Conservation (phyloP, 2,329 filamentous ascomycete genomes). For the Xylaria sp. region DNA sequence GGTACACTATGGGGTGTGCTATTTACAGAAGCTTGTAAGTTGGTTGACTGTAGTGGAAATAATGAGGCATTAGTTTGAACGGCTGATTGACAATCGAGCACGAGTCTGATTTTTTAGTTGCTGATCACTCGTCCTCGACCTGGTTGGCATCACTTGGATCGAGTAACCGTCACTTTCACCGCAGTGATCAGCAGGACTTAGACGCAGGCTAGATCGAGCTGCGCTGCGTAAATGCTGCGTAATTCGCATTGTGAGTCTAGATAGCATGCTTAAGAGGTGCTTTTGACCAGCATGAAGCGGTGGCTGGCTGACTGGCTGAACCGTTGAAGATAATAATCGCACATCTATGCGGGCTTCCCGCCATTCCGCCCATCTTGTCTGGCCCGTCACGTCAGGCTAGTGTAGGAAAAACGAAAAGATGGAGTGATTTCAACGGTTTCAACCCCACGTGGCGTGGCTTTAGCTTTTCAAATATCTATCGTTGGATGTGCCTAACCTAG, state of each 20-base stretch:
- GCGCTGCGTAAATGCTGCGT: slow-evolving; percentile 11
- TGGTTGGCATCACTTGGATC: slow-evolving; percentile 11
- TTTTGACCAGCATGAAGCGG: background rate
- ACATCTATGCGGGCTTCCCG: slow-evolving; percentile 6
- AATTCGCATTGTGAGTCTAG: slow-evolving; percentile 16
- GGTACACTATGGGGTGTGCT: slow-evolving; percentile 21
- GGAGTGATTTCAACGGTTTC: slow-evolving; percentile 19
- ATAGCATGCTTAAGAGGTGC: slow-evolving; percentile 1
- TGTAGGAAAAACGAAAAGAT: slow-evolving; percentile 16
- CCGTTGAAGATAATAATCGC: background rate
- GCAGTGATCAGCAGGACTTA: slow-evolving; percentile 27
- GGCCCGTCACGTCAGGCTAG: background rate
- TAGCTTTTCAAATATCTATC: slow-evolving; percentile 12
- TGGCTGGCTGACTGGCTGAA: slow-evolving; percentile 5
- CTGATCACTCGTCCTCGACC: slow-evolving; percentile 1
- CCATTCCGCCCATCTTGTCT: background rate
- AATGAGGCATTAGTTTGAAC: slow-evolving; percentile 22
- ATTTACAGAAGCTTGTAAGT: slow-evolving; percentile 27
- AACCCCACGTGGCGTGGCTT: slow-evolving; percentile 28
- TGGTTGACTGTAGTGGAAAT: background rate
- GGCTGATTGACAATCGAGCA: slow-evolving; percentile 13
- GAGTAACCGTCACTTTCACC: background rate
- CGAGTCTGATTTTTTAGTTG: background rate
- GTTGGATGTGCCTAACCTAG: slow-evolving; percentile 4
- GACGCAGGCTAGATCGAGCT: slow-evolving; percentile 9